phyloP scores from a whole-genome alignment of 2,329 filamentous ascomycete species.

The Huntiella savannae region DNA sequence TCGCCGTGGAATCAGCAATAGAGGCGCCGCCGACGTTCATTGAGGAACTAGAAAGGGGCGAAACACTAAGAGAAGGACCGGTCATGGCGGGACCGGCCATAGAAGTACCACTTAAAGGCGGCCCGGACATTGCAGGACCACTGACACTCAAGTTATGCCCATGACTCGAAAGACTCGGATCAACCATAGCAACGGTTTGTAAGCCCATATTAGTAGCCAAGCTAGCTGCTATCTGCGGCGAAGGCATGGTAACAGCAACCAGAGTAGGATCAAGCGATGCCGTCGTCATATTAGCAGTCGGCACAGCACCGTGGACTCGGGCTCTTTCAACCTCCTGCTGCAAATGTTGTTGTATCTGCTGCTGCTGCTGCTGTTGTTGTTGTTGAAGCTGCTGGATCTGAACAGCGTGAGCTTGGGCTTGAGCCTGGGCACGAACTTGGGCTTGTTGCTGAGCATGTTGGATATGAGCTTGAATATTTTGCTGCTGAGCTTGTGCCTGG shows the following conservation, averaged over 20 bases:
- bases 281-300: constrained; percentile 9
- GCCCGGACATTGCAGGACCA: background rate
- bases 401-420: constrained; percentile 1
- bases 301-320: constrained; percentile 4
- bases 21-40: background rate
- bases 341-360: constrained; percentile 2
- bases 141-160: constrained; percentile 2
- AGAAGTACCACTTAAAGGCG: too few relatives aligned
- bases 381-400: constrained; percentile 1
- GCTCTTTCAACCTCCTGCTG: background rate
- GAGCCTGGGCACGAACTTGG: constrained; percentile 1
- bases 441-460: constrained; percentile 3
- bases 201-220: constrained; percentile 9
- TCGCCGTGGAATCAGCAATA: constrained; percentile 1
- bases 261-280: constrained; percentile 8
- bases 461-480: constrained; percentile 1
- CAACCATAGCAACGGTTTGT: constrained; percentile 3
- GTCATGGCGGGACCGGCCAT: too few relatives aligned
- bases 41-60: too few relatives aligned
- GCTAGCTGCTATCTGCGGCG: constrained; percentile 8
- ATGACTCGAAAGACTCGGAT: constrained; percentile 8
- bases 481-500: constrained; percentile 1
- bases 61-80: too few relatives aligned
- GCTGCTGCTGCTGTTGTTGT: constrained; percentile 5
- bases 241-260: constrained; percentile 9